These are phyloP conservation scores for Cercospora sojina DNA, from an alignment of 2,329 filamentous ascomycete genomes.

Conservation along the genomic window DNA sequence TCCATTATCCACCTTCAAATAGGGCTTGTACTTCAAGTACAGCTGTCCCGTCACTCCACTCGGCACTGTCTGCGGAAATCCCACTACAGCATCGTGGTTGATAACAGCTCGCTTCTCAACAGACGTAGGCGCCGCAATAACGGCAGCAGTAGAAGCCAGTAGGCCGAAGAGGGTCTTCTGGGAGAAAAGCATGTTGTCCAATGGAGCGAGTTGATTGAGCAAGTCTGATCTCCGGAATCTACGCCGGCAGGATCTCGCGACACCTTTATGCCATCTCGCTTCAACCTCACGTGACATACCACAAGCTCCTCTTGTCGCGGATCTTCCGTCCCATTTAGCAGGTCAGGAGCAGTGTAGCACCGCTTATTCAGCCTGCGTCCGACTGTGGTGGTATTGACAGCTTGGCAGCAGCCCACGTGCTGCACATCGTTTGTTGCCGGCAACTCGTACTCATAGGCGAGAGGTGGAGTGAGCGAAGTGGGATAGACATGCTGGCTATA, in stretches of 20 bases:
- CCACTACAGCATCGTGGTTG: slow-evolving; percentile 50
- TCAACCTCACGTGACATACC: background rate
- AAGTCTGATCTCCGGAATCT: background rate
- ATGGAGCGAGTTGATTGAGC: background rate
- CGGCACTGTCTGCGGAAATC: slow-evolving; percentile 56
- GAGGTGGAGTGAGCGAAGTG: background rate
- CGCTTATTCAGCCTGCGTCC: background rate
- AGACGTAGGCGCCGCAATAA: slow-evolving; percentile 10
- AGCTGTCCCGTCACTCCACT: slow-evolving; percentile 47
- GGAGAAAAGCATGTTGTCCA: background rate
- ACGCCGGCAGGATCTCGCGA: background rate
- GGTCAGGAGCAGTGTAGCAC: background rate
- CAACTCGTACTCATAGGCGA: background rate
- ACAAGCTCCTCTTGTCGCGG: background rate
- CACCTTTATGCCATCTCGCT: background rate
- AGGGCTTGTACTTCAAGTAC: slow-evolving; percentile 58
- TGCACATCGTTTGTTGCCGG: background rate
- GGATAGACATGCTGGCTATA: background rate
- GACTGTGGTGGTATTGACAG: background rate
- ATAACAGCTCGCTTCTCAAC: slow-evolving; percentile 46
- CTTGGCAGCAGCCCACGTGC: background rate
- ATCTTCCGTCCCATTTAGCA: background rate
- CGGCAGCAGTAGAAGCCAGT: background rate
- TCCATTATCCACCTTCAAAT: slow-evolving; percentile 56
- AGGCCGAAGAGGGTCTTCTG: background rate